phyloP scores from a whole-genome alignment of 2,329 filamentous ascomycete species.

The Penicillium sp. region DNA sequence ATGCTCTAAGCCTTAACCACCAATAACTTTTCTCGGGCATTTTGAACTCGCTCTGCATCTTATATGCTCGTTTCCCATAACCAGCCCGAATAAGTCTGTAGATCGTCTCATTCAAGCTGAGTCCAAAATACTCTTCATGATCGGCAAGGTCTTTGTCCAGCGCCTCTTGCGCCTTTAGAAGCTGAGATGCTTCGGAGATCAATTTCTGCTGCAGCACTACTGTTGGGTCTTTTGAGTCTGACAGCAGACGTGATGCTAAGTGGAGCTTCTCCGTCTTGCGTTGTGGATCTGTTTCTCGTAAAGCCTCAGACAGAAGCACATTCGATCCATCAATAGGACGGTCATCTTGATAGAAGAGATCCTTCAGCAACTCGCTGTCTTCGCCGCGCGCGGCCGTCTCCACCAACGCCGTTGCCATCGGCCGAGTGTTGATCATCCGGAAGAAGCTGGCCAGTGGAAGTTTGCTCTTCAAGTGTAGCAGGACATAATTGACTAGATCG shows the following conservation, averaged over 20 bases:
- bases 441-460: slow-evolving; percentile 88
- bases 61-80: slow-evolving; percentile 77
- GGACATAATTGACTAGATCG: slow-evolving; percentile 82
- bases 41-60: slow-evolving; percentile 86
- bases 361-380: slow-evolving; percentile 78
- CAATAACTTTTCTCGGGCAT: slow-evolving; percentile 83
- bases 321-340: slow-evolving; percentile 80
- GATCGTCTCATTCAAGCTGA: slow-evolving; percentile 86
- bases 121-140: slow-evolving; percentile 61
- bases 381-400: slow-evolving; percentile 76
- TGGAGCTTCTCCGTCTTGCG: slow-evolving; percentile 78
- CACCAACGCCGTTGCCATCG: slow-evolving; percentile 80
- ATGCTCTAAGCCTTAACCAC: slow-evolving; percentile 78
- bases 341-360: slow-evolving; percentile 96
- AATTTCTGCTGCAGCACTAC: slow-evolving; percentile 61
- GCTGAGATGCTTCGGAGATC: slow-evolving; percentile 70
- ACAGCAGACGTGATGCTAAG: slow-evolving; percentile 74
- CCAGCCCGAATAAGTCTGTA: slow-evolving; percentile 79
- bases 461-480: slow-evolving; percentile 83
- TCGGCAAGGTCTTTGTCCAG: slow-evolving; percentile 75
- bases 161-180: slow-evolving; percentile 78
- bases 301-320: slow-evolving; percentile 77
- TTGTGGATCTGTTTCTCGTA: slow-evolving; percentile 63
- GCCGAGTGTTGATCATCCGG: slow-evolving; percentile 77
- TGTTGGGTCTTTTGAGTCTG: slow-evolving; percentile 72